Base-by-base conservation (phyloP, 768 basidiomycete genomes). In the Lactarius quietus region DNA sequence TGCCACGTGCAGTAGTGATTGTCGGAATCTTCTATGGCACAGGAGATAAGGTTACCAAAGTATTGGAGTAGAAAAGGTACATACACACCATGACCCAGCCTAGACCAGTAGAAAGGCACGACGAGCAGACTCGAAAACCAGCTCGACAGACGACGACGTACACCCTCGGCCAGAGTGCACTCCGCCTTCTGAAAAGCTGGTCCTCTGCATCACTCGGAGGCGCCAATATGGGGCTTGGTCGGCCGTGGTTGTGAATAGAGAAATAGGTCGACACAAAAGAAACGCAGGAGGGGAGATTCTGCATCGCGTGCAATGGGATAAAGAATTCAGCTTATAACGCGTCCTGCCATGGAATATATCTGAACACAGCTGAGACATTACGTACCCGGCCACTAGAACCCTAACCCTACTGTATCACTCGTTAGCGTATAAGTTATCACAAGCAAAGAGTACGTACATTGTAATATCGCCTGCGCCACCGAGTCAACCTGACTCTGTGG, bases 81-180 rank as follows among this genome's bases (percentile, higher is more conserved):
- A n/a, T 23, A 5, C 45, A 12, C 12, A 45, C 45, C 10, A 45
- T 23, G n/a, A 23, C 45, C 23, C 45, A 45, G 45, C n/a, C 45
- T 45, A 45, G n/a, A 3, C n/a, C n/a, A 45, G 45, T 45, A n/a
- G n/a, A n/a, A n/a, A n/a, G 36, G 29, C 29, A 39, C 29, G n/a
- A 23, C 36, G 51, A 28, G 52, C 35, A 3, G 20, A 39, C 52
- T 10, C 6, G 38, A n/a, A n/a, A 28, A 26, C 61, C 60, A 53
- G 35, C 60, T 15, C 61, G 53, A 41, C 61, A 20, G 15, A 55
- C 39, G 39, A 33, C n/a, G 23, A 62, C 53, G 3, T 17, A n/a
- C 60, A 62, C 61, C 61, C 53, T 55, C 61, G 61, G 53, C 61
- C 61, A 43, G 61, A 52, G 39, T 55, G 61, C n/a, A 55, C 39